These are phyloP conservation scores for Chenopodium quinoa DNA, from an alignment of 148 eudicot species.

Conservation along the genomic window DNA sequence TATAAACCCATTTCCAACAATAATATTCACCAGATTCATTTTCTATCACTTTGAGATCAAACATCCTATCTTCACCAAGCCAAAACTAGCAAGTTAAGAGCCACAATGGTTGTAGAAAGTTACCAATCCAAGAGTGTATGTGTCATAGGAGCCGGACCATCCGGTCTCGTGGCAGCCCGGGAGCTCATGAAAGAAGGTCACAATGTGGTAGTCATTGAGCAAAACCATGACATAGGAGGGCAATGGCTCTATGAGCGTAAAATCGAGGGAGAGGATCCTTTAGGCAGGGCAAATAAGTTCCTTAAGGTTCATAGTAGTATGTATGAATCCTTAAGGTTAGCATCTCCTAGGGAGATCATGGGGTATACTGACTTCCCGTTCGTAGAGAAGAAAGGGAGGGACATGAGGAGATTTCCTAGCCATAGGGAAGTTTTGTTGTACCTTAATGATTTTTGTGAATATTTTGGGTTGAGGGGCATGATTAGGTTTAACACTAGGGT, in stretches of 20 bases:
- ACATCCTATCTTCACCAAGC: not conserved
- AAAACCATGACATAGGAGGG: conserved; percentile 81
- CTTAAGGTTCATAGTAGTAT: conserved; percentile 68
- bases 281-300: conserved; percentile 38
- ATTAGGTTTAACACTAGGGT: conserved; percentile 73
- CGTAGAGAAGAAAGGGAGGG: conserved; percentile 62
- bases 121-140: conserved; percentile 45
- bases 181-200: conserved; percentile 82
- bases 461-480: conserved; percentile 59
- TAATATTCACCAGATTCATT: not conserved
- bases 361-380: conserved; percentile 78
- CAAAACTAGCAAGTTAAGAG: not conserved
- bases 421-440: conserved; percentile 59
- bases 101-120: not conserved
- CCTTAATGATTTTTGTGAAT: conserved; percentile 62
- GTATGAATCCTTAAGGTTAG: conserved; percentile 59
- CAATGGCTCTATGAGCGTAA: conserved; percentile 81
- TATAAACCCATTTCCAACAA: not conserved
- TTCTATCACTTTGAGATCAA: not conserved
- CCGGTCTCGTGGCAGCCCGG: conserved; percentile 71
- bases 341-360: conserved; percentile 76
- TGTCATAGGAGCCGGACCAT: conserved; percentile 75
- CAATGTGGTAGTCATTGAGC: conserved; percentile 64
- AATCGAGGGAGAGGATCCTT: conserved; percentile 54
- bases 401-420: conserved; percentile 75